Percentiles rank a stretch among this genome's conserved stretches.
phyloP scores from a whole-genome alignment of 305 asterid genomes.

The Solanum hybrid region DNA sequence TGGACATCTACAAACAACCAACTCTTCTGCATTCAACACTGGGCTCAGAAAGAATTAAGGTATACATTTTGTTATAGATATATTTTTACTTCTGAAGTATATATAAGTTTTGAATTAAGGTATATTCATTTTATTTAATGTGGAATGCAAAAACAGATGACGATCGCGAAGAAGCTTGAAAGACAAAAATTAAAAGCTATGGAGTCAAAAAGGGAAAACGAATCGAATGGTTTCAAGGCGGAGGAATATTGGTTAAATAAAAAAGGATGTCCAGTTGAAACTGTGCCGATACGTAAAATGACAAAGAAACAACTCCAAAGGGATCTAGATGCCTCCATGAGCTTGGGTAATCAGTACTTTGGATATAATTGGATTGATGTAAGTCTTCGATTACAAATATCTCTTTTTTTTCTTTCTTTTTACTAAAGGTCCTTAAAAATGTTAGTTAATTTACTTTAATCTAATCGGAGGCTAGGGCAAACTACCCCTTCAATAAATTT shows the following conservation, averaged over 20 bases:
- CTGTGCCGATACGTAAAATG: not conserved
- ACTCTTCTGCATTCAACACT: no score
- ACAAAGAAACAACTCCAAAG: not conserved
- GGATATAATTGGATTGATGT: not conserved
- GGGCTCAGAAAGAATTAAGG: no score
- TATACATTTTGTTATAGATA: not conserved
- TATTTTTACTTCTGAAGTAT: not conserved
- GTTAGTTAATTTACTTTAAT: not conserved
- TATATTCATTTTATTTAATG: not conserved
- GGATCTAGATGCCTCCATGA: not conserved
- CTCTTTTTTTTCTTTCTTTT: no score
- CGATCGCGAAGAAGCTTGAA: not conserved
- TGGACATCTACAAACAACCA: no score
- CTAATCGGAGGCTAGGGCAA: not conserved
- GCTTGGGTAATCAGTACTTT: not conserved
- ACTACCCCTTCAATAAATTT: not conserved
- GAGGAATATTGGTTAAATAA: not conserved
- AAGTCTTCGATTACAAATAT: not conserved
- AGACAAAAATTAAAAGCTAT: not conserved
- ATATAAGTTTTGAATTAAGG: not conserved
- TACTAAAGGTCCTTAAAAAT: not conserved
- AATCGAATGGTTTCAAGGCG: not conserved
- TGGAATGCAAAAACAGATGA: not conserved
- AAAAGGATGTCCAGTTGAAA: not conserved
- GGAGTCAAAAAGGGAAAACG: not conserved